Evolutionary conservation across 2,329 filamentous ascomycete species (phyloP), one percentile per base, ranked within the genome.

Genomic region (Fusarium verrucosum): DNA sequence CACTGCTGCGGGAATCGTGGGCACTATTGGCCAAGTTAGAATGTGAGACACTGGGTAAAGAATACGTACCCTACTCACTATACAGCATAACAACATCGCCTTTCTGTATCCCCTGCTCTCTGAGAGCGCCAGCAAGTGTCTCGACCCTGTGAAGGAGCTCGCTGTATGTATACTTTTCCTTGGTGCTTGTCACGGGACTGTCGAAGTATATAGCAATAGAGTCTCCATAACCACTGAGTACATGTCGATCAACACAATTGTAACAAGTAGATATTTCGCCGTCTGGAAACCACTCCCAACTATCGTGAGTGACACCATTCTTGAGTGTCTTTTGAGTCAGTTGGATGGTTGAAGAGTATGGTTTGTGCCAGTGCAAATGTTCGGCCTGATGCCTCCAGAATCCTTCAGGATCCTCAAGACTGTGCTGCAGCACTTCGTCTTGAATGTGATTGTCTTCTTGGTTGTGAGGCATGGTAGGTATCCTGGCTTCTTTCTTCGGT

Each of bases 61-160:
- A 13, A 16, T 22, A n/a, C 4, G 7, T 38, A n/a, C 26, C 28
- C 19, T n/a, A 77, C 87, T 74, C 77, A 92, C 90, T 97, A 77
- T 97, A 98, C 25, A 97, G 86, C 64, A 97, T 83, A 7, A 97
- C 92, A 1, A 95, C 90, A 79, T 97, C 92, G 2, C 94, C 93
- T 76, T 86, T 92, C 67, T 83, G 83, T 7, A 97, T 90, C 1
- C 93, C 93, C 70, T 94, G 89, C 74, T 95, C 91, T 52, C 89
- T 81, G 71, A 98, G 77, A 3, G 93, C 92, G 1, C 91, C 93
- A 0, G 94, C 93, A 46, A 96, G 84, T 7, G 87, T 85, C 75
- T 94, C 89, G 3, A 97, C 92, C 73, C 97, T 92, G 10, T 88
- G 82, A 23, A 95, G 85, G 41, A 98, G 79, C 76, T 91, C 82